Evolutionary conservation across 129 eudicot species (phyloP), one percentile per base, ranked within the genome.

Genomic region (Saussurea involucrata): DNA sequence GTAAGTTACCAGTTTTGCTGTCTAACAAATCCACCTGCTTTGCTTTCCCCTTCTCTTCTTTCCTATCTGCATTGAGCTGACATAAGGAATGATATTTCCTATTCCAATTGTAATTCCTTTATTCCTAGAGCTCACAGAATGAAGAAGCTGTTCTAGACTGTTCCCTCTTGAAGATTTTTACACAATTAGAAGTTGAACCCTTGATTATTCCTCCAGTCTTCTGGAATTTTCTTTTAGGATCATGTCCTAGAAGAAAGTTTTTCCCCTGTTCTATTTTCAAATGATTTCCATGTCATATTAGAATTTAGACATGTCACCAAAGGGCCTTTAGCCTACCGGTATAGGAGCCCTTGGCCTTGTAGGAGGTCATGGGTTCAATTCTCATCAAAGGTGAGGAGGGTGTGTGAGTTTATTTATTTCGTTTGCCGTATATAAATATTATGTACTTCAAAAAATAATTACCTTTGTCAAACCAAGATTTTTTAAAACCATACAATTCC

Each of bases 1-100:
- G 97, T 92, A 83, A 86, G 88, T 74, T 36, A 18, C 13, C 66
- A 34, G 21, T 42, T 74, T 83, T 57, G 27, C 27, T 20, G 7
- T 2, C 22, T 75, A 24, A 24, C 11, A 25, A 13, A 6, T 12
- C 34, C 79, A 57, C 25, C 27, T n/a, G 27, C 64, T 57, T 57
- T 40, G 49, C 49, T 40, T 40, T 40, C 49, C 49, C 49, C 49
- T 40, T 40, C 15, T 40, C 49, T 12, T 49, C 60, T 17, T 49
- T 49, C 60, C 60, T 49, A 13, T n/a, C 60, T n/a, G 21, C 60
- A 49, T 49, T 49, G 60, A 13, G 21, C 60, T 49, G 22, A 49
- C 21, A 49, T 49, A 49, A 40, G 49, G 9, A 31, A 49, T 17
- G 8, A 4, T 17, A 4, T 57, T 32, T 36, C 7, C 40, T 66